A percentile compares a stretch with the other conserved stretches of the same genome.
phyloP scores from a whole-genome alignment of 2,329 filamentous ascomycete species.

The Simplicillium aogashimaense region DNA sequence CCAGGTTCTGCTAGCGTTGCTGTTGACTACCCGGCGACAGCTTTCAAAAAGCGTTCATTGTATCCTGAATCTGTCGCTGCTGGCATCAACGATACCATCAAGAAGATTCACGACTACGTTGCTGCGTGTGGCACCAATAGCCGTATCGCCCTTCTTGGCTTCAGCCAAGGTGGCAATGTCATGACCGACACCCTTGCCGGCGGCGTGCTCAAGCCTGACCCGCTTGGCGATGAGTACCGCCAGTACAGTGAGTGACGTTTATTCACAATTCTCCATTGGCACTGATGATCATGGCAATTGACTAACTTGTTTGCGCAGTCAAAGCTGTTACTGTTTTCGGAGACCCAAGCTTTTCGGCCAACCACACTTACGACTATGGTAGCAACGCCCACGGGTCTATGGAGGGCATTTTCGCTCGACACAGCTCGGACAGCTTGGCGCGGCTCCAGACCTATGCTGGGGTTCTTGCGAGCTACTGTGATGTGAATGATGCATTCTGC shows the following conservation, averaged over 20 bases:
- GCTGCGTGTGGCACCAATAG: conserved; percentile 3
- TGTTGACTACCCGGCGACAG: conserved; percentile 7
- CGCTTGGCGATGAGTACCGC: conserved; percentile 3
- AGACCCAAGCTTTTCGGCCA: conserved; percentile 6
- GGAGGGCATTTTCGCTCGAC: conserved; percentile 5
- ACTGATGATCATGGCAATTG: background rate
- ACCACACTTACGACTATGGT: conserved; percentile 7
- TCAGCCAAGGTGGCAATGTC: conserved; percentile 8
- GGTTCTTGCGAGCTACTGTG: conserved; percentile 7
- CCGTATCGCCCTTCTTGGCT: conserved; percentile 7
- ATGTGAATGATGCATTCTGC: conserved; percentile 4
- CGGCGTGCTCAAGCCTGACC: conserved; percentile 6
- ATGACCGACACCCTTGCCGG: conserved; percentile 7
- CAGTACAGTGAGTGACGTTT: conserved; percentile 4
- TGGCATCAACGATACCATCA: conserved; percentile 6
- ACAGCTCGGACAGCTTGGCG: conserved; percentile 6
- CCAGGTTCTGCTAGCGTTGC: conserved; percentile 7
- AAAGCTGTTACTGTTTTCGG: conserved; percentile 7
- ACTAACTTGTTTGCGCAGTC: conserved; percentile 1
- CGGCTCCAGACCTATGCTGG: conserved; percentile 4
- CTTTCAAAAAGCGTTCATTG: background rate
- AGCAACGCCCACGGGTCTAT: conserved; percentile 3
- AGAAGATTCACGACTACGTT: conserved; percentile 7
- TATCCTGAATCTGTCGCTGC: conserved; percentile 5
- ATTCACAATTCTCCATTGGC: background rate